phyloP scores from a whole-genome alignment of 129 eudicot genomes.

The Flaveria brownii region DNA sequence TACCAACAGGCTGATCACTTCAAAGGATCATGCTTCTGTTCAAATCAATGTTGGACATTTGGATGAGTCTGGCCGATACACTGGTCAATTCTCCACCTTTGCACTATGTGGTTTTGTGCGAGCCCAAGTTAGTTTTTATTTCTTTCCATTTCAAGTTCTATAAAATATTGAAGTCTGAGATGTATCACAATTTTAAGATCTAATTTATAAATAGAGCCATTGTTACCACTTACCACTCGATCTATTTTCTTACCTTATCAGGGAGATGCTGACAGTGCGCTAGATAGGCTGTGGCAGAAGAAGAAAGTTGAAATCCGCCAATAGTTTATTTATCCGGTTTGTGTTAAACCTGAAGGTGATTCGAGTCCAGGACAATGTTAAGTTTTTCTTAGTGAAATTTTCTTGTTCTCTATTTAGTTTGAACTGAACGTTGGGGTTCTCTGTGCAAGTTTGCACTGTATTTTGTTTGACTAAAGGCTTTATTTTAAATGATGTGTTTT shows the following conservation, averaged over 20 bases:
- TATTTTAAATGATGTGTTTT: background rate
- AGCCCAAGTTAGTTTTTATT: conserved; percentile 47
- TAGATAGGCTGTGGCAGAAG: conserved; percentile 81
- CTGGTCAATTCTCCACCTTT: conserved; percentile 58
- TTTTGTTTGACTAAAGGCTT: background rate
- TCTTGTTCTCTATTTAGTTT: conserved; percentile 1
- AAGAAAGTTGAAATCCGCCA: conserved; percentile 57
- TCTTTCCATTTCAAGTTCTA: background rate
- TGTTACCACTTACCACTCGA: too few species aligned
- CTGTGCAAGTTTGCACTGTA: background rate
- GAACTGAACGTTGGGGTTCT: conserved; percentile 13
- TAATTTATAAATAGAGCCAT: background rate
- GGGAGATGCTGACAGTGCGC: conserved; percentile 90
- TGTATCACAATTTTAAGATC: background rate
- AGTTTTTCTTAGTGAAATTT: conserved; percentile 9
- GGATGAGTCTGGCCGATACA: conserved; percentile 56
- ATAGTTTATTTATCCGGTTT: background rate
- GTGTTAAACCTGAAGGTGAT: background rate
- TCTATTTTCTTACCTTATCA: background rate
- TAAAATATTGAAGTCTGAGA: background rate
- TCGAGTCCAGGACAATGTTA: conserved; percentile 19
- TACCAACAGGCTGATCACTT: conserved; percentile 63
- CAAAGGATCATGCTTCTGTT: conserved; percentile 76
- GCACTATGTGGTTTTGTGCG: conserved; percentile 67
- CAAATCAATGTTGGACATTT: conserved; percentile 68